Conservation (phyloP, 148 eudicot species). For the Rhododendron williamsianum region DNA sequence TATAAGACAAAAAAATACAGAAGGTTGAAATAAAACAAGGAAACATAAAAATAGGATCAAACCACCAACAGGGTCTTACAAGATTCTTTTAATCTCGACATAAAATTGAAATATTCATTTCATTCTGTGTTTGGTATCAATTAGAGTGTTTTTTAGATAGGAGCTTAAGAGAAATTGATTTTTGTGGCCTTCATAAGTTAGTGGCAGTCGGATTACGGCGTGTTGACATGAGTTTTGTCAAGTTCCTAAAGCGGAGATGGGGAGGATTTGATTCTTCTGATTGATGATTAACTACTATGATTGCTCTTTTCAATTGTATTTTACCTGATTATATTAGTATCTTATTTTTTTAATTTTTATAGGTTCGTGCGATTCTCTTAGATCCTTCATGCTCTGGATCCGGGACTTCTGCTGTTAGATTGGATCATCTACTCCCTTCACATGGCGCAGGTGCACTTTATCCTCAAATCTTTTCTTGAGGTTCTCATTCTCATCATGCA, state of each 20-base stretch:
- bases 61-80: neutral
- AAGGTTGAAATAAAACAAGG: neutral
- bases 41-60: neutral
- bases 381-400: constrained; percentile 99
- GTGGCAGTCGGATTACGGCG: neutral
- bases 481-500: neutral
- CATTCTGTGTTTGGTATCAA: neutral
- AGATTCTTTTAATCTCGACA: neutral
- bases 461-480: neutral
- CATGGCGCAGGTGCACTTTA: constrained; percentile 39
- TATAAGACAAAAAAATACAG: neutral
- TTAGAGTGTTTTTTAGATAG: neutral
- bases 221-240: neutral
- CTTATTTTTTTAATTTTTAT: neutral
- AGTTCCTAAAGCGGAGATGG: constrained; percentile 2
- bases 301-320: neutral
- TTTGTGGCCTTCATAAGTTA: neutral
- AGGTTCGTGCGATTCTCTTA: constrained; percentile 87
- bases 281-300: neutral
- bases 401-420: constrained; percentile 81
- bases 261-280: neutral
- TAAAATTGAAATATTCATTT: neutral
- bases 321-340: neutral
- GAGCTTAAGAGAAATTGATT: neutral
- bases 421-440: constrained; percentile 95